Conservation (phyloP, 805 yeast species). For the Yamadazyma kitorensis region DNA sequence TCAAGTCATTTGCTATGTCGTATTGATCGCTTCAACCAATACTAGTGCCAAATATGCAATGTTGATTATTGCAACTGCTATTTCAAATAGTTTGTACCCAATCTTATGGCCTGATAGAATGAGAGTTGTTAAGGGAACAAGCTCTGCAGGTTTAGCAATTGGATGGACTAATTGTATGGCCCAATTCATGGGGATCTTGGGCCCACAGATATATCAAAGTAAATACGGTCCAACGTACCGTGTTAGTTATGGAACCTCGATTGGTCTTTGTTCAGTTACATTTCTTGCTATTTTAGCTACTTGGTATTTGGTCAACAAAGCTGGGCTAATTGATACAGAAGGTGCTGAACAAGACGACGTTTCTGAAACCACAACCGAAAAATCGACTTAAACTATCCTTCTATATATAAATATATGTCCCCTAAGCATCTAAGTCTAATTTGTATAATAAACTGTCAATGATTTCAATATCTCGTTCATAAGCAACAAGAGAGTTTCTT, state of each 20-base stretch:
- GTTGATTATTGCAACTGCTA: slow-evolving; percentile 15
- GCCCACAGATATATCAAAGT: slow-evolving; percentile 14
- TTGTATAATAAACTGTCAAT: slow-evolving; percentile 26
- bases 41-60: slow-evolving; percentile 12
- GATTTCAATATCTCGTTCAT: slow-evolving; percentile 26
- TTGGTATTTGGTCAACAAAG: slow-evolving; percentile 12
- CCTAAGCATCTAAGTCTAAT: slow-evolving; percentile 30
- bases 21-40: slow-evolving; percentile 7
- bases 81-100: slow-evolving; percentile 14
- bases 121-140: slow-evolving; percentile 14
- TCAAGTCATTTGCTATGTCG: slow-evolving; percentile 14
- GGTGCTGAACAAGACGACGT: slow-evolving; percentile 11
- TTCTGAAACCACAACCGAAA: not conserved
- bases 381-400: too few relatives aligned
- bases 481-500: slow-evolving; percentile 9
- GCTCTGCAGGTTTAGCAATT: slow-evolving; percentile 14
- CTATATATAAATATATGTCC: too few relatives aligned
- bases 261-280: slow-evolving; percentile 11
- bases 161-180: slow-evolving; percentile 14
- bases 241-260: slow-evolving; percentile 12
- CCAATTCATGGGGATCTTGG: slow-evolving; percentile 15
- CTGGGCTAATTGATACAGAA: slow-evolving; percentile 13
- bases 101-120: slow-evolving; percentile 18
- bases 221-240: slow-evolving; percentile 15
- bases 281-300: slow-evolving; percentile 9